Evolutionary conservation across 129 eudicot species (phyloP).

Genomic region (Flaveria bidentis): DNA sequence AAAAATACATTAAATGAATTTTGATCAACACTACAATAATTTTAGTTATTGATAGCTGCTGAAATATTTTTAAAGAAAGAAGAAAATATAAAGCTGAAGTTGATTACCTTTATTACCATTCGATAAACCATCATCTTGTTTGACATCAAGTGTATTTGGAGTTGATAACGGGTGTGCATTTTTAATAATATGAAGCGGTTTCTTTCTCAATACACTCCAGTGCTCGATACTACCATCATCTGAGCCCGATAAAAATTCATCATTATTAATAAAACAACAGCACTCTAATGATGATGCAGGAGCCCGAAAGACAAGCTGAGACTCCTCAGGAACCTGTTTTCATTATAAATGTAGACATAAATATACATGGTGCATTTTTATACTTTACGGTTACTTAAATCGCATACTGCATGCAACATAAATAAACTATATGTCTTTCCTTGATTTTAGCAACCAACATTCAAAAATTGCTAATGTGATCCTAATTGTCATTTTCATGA

Average conservation of each 20-base stretch:
- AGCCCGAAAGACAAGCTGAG: constrained; percentile 80
- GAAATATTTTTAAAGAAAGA: background rate
- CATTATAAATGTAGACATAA: constrained; percentile 6
- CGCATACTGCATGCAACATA: background rate
- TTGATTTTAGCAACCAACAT: background rate
- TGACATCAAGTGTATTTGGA: constrained; percentile 31
- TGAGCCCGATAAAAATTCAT: constrained; percentile 91
- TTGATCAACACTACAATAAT: background rate
- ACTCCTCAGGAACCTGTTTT: constrained; percentile 86
- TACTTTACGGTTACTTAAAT: background rate
- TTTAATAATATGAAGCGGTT: constrained; percentile 78
- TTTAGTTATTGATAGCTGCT: background rate
- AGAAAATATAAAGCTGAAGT: background rate
- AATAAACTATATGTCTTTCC: background rate
- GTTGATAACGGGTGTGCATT: constrained; percentile 68
- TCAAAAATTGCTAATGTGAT: background rate
- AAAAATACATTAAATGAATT: background rate
- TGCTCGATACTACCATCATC: constrained; percentile 97
- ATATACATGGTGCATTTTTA: background rate
- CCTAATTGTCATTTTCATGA: background rate
- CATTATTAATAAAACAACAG: constrained; percentile 82
- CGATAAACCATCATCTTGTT: constrained; percentile 37
- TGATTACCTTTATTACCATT: constrained; percentile 62
- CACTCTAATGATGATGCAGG: constrained; percentile 82
- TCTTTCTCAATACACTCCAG: constrained; percentile 75